Percentiles rank a stretch among this genome's conserved stretches.
Evolutionary conservation across 176 grass and related monocot genomes (phyloP).

Genomic region (Carex kokanica): DNA sequence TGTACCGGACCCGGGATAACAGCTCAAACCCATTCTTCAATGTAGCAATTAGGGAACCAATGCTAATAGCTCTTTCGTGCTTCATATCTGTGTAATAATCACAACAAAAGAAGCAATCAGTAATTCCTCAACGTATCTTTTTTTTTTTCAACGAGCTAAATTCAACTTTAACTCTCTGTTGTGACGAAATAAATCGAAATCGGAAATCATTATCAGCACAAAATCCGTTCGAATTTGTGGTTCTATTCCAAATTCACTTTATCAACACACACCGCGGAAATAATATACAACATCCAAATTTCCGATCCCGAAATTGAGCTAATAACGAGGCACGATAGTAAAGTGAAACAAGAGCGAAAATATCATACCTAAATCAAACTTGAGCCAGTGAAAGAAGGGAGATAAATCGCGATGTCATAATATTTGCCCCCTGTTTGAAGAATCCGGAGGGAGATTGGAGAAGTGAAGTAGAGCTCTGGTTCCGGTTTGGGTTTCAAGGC

Average conservation of each 20-base stretch:
- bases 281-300: not conserved
- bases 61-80: not conserved
- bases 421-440: not conserved
- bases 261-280: not conserved
- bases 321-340: not conserved
- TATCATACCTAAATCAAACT: not conserved
- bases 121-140: not conserved
- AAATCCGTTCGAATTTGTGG: not conserved
- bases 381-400: not conserved
- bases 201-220: not conserved
- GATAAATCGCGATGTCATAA: not conserved
- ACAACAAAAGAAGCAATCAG: not conserved
- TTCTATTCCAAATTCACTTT: not conserved
- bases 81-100: not conserved
- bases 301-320: not conserved
- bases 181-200: not conserved
- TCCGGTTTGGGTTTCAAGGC: not conserved
- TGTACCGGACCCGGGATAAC: not conserved
- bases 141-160: not conserved
- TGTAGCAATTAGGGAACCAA: slow-evolving; percentile 6
- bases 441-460: too few relatives aligned
- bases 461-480: too few relatives aligned
- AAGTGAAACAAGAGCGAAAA: not conserved
- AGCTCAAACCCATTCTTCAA: slow-evolving; percentile 2
- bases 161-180: not conserved